Evolutionary conservation across 2,329 filamentous ascomycete genomes (phyloP).

Genomic region (Penicillium freii): DNA sequence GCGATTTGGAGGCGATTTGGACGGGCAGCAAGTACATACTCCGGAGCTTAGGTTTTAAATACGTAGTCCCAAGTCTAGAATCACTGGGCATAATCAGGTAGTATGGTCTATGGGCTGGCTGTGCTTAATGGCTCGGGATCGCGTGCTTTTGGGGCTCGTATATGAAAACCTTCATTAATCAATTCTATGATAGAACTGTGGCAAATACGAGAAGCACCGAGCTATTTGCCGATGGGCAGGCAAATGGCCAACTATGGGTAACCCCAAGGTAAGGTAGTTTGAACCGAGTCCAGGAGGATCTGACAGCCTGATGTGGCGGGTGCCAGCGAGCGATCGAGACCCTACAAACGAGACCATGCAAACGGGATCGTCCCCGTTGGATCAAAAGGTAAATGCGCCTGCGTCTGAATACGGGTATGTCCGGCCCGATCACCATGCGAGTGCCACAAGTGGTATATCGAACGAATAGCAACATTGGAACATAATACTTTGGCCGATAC

Average conservation of each 20-base stretch:
- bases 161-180: not conserved
- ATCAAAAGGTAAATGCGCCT: not conserved
- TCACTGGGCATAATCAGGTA: not conserved
- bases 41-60: constrained; percentile 3
- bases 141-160: constrained; percentile 5
- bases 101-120: not conserved
- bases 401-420: constrained; percentile 7
- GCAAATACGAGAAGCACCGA: not conserved
- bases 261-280: constrained; percentile 5
- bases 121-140: not conserved
- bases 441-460: constrained; percentile 9
- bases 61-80: not conserved
- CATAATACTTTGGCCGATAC: not conserved
- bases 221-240: constrained; percentile 7
- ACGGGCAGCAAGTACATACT: not conserved
- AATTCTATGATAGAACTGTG: not conserved
- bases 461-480: constrained; percentile 11
- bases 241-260: constrained; percentile 13
- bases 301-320: constrained; percentile 14
- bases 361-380: not conserved
- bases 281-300: constrained; percentile 6
- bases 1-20: constrained; percentile 1
- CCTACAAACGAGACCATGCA: not conserved
- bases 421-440: constrained; percentile 7
- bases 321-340: constrained; percentile 17